A percentile compares a stretch with the other conserved stretches of the same genome.
Conservation (phyloP, 805 yeast genomes). For the Saturnispora sanitii region DNA sequence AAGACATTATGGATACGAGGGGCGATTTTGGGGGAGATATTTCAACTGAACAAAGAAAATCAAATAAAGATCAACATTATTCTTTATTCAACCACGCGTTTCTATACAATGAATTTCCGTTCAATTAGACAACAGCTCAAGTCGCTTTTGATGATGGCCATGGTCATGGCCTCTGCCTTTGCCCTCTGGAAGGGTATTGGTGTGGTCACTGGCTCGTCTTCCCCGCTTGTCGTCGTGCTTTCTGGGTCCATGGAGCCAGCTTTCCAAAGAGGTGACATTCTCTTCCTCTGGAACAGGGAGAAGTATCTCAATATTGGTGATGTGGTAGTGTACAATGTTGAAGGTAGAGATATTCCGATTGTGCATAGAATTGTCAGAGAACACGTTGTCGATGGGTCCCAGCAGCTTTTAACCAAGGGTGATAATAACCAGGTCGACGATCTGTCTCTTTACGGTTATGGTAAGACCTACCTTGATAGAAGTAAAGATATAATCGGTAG, state of each 20-base stretch:
- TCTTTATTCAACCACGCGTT: not conserved
- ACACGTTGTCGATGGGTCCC: conserved; percentile 45
- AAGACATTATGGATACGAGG: too few relatives aligned
- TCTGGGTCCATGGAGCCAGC: conserved; percentile 99
- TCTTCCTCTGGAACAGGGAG: conserved; percentile 85
- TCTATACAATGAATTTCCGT: conserved; percentile 22
- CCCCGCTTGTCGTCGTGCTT: conserved; percentile 92
- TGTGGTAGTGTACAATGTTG: conserved; percentile 82
- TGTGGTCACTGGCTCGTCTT: conserved; percentile 67
- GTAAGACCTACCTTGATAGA: conserved; percentile 68
- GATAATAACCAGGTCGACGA: conserved; percentile 94
- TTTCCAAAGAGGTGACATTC: conserved; percentile 92
- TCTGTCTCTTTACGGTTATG: conserved; percentile 69
- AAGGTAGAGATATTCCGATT: conserved; percentile 79
- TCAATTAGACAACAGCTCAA: conserved; percentile 22
- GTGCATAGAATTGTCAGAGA: conserved; percentile 91
- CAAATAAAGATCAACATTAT: not conserved
- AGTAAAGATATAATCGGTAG: conserved; percentile 76
- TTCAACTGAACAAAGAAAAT: not conserved
- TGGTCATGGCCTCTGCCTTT: conserved; percentile 80
- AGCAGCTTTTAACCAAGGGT: conserved; percentile 83
- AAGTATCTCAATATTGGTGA: conserved; percentile 69
- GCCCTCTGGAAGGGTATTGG: conserved; percentile 85
- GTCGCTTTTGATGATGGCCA: conserved; percentile 56
- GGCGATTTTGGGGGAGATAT: too few relatives aligned